Conservation (phyloP, 441 rosid species). For the Macaranga tanarius region DNA sequence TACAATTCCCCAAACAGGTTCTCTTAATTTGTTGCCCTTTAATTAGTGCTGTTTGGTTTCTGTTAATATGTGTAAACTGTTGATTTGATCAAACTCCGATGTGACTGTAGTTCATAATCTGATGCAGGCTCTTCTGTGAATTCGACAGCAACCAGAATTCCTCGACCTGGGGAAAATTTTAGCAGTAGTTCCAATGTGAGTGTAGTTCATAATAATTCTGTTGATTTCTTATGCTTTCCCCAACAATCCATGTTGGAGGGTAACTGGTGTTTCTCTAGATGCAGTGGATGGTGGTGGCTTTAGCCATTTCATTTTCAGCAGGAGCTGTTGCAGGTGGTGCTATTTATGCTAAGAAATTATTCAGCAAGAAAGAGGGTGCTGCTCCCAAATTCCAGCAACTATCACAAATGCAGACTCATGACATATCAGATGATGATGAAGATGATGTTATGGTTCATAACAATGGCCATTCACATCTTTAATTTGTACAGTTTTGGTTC, state of each 20-base stretch:
- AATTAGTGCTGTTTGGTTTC: too few relatives aligned
- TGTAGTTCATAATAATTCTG: not conserved
- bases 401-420: not conserved
- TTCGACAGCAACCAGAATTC: not conserved
- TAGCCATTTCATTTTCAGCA: not conserved
- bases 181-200: not conserved
- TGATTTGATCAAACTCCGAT: too few relatives aligned
- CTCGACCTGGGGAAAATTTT: not conserved
- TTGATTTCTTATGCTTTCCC: too few relatives aligned
- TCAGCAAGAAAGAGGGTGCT: not conserved
- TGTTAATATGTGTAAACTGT: too few relatives aligned
- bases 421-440: not conserved
- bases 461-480: not conserved
- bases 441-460: not conserved
- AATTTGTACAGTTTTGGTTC: not conserved
- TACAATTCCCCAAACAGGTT: not conserved
- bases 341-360: not conserved
- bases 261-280: not conserved
- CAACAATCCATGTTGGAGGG: too few relatives aligned
- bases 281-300: not conserved
- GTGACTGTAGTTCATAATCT: too few relatives aligned
- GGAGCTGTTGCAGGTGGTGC: slow-evolving; percentile 9
- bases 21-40: not conserved
- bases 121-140: not conserved
- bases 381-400: not conserved